Evolutionary conservation across 2,329 filamentous ascomycete species (phyloP), one percentile per base, ranked within the genome.

Genomic region (Alternaria angustiovoidea): DNA sequence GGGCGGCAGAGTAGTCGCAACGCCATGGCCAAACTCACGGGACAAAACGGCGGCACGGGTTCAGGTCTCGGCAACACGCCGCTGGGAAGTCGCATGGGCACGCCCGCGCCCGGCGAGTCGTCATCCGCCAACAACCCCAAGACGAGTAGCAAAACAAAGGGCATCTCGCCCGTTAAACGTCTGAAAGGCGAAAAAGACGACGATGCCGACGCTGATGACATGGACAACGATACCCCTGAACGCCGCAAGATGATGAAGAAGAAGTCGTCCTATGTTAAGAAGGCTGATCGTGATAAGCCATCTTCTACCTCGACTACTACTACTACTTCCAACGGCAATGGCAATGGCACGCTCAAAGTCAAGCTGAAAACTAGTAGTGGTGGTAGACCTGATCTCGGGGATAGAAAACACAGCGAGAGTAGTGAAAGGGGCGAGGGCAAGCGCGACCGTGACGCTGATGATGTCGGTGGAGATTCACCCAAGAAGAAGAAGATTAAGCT

Each of bases 191-290:
- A 39, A 18, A 39, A 57, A 22, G 67, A 57, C 63, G 68, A 67
- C 44, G 70, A 65, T 24, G 71, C 66, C 28, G 71, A 71, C 24
- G 72, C 63, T 26, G 74, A 75, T 43, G 75, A 77, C n/a, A 64
- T 79, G 43, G 81, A 83, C 6, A 81, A 83, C 22, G 78, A 79
- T 11, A 81, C 79, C 4, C 76, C 79, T 20, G 77, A 81, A 43
- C 69, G 68, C 54, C 75, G 79, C 47, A 82, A 81, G 51, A 84
- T 84, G 51, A 84, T 84, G 75, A 84, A 85, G 73, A 84, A 84
- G 66, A 75, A 72, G 51, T 75, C 74, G 4, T 75, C 74, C 4
- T 79, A 79, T 54, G 61, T 79, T 39, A 79, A 79, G 63, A 79
- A 79, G 49, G 78, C 76, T 5, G 78, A 79, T 46, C 72, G 77